phyloP scores from a whole-genome alignment of 1,284 basidiomycete genomes.

The Peniophora sp. region DNA sequence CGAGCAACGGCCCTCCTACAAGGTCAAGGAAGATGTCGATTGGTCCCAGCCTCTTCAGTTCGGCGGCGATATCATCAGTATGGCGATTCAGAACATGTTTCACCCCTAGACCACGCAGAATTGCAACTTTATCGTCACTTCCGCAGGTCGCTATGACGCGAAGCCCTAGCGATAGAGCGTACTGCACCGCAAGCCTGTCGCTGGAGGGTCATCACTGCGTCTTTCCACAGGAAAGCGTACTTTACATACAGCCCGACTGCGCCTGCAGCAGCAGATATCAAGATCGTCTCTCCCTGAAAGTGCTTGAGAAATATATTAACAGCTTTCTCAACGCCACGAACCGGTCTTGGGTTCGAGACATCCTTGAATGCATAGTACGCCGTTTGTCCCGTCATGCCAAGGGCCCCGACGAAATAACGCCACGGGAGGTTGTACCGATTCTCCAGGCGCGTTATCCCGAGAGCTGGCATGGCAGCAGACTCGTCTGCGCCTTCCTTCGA shows the following conservation, averaged over 20 bases:
- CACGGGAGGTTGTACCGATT: conserved; percentile 2
- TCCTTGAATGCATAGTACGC: conserved; percentile 11
- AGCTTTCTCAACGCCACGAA: not conserved
- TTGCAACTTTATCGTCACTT: conserved; percentile 36
- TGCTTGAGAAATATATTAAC: not conserved
- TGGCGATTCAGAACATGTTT: conserved; percentile 51
- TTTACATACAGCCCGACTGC: conserved; percentile 25
- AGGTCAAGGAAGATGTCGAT: conserved; percentile 23
- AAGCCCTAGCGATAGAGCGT: conserved; percentile 31
- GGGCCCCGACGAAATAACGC: conserved; percentile 1
- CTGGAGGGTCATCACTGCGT: too few species aligned
- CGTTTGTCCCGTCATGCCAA: conserved; percentile 3
- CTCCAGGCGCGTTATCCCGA: not conserved
- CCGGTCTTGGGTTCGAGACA: conserved; percentile 10
- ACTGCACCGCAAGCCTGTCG: conserved; percentile 20
- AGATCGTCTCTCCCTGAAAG: conserved; percentile 34
- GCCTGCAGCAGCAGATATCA: conserved; percentile 40
- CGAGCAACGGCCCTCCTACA: conserved; percentile 36
- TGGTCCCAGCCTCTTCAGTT: conserved; percentile 32
- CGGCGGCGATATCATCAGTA: conserved; percentile 22
- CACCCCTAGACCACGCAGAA: conserved; percentile 35
- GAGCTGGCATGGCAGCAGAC: not conserved
- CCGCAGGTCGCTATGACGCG: conserved; percentile 48
- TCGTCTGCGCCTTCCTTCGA: not conserved
- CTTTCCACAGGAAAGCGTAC: too few species aligned